Conservation (phyloP, 257 asterid species). For the Rubia yunnanensis region DNA sequence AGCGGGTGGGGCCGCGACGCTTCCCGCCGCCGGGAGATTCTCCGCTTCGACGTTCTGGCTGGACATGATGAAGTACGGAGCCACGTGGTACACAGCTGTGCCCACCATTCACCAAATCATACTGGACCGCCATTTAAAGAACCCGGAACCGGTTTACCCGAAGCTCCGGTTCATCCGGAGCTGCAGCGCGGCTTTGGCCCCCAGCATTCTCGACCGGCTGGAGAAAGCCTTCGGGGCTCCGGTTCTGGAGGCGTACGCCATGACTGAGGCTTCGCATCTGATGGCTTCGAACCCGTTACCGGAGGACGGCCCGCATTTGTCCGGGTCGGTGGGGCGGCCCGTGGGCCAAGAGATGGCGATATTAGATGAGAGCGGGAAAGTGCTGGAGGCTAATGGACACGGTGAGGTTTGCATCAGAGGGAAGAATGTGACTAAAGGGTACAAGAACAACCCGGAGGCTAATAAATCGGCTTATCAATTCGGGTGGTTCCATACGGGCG, state of each 20-base stretch:
- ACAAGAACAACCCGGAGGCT: slow-evolving; percentile 79
- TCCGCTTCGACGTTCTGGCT: slow-evolving; percentile 94
- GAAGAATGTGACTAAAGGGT: slow-evolving; percentile 73
- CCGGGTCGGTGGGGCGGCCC: slow-evolving; percentile 84
- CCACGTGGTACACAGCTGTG: slow-evolving; percentile 98
- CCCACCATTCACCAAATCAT: slow-evolving; percentile 95
- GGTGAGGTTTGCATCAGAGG: slow-evolving; percentile 95
- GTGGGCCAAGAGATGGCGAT: slow-evolving; percentile 94
- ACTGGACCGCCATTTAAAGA: slow-evolving; percentile 63
- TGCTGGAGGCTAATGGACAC: slow-evolving; percentile 39
- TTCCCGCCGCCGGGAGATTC: slow-evolving; percentile 88
- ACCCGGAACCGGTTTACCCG: slow-evolving; percentile 62
- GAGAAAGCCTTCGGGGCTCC: slow-evolving; percentile 88
- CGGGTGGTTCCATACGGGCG: slow-evolving; percentile 96
- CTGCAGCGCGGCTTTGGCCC: slow-evolving; percentile 97
- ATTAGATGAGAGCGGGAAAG: slow-evolving; percentile 54
- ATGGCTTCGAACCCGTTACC: slow-evolving; percentile 88
- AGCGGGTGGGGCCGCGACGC: slow-evolving; percentile 80
- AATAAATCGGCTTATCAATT: slow-evolving; percentile 63
- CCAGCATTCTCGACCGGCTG: slow-evolving; percentile 59
- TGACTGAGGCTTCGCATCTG: slow-evolving; percentile 90
- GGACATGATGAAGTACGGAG: slow-evolving; percentile 62
- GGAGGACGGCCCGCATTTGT: slow-evolving; percentile 61
- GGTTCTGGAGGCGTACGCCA: slow-evolving; percentile 85
- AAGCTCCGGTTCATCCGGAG: slow-evolving; percentile 89